A percentile compares a stretch with the other conserved stretches of the same genome.
phyloP scores from a whole-genome alignment of 257 asterid species.

The Solanum ahanhuiri region DNA sequence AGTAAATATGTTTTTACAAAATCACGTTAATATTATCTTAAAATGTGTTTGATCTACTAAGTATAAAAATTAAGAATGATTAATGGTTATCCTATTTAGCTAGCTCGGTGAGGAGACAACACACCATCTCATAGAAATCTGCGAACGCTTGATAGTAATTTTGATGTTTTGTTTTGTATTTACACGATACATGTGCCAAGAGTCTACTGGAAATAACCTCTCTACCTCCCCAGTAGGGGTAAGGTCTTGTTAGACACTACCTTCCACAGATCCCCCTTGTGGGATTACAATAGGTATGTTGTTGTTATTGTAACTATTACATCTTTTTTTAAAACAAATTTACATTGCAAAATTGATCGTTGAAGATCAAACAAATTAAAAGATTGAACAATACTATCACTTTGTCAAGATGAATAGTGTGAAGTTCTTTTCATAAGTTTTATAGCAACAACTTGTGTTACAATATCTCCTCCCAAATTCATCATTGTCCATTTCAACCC shows the following conservation, averaged over 20 bases:
- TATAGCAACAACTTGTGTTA: background rate
- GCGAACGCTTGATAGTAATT: background rate
- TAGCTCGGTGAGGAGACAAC: background rate
- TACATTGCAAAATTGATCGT: background rate
- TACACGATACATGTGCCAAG: background rate
- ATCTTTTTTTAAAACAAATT: background rate
- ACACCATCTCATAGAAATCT: background rate
- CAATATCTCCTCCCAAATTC: background rate
- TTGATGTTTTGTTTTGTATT: background rate
- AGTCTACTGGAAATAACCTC: background rate
- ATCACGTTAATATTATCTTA: background rate
- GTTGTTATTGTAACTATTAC: background rate
- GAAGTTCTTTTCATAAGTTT: background rate
- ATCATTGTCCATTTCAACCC: background rate
- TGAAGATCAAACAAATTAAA: background rate
- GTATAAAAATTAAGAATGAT: background rate
- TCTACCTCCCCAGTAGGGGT: background rate
- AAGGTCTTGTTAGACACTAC: too few relatives aligned
- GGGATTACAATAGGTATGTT: background rate
- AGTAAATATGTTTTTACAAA: background rate
- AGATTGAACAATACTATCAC: background rate
- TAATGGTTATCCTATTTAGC: background rate
- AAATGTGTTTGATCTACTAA: background rate
- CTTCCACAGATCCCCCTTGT: background rate
- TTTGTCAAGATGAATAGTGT: background rate